Evolutionary conservation across 2,329 filamentous ascomycete species (phyloP), one percentile per base, ranked within the genome.

Genomic region (Septoria petroselini): DNA sequence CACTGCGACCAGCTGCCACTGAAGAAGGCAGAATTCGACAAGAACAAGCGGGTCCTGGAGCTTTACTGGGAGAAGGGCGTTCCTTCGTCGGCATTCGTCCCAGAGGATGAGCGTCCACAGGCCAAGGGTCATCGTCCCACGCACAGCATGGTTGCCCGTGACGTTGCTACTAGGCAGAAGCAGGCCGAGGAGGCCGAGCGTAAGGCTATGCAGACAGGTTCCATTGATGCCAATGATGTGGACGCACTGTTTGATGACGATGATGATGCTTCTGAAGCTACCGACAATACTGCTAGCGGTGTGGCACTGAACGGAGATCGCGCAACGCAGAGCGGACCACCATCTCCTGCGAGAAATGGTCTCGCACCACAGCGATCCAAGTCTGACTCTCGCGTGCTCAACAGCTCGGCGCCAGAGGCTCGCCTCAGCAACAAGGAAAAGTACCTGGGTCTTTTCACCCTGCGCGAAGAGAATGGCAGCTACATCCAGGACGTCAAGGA

Each of bases 41-140:
- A 97, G 78, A 90, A 95, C 68, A 88, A 91, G 74, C 84, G 93
- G 48, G 82, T 97, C 23, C 79, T 98, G 39, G 93, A 98, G 73
- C 80, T 98, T 12, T 98, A 96, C 78, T 98, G 93, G 93, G 93
- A 98, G 83, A 98, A 97, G 81, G 93, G 93, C 39, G 90, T 97
- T 6, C 89, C 91, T 21, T 97, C 91, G 56, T 96, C 91, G 35
- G 88, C 91, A 2, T 98, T 94, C 62, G 85, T 98, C 44, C 93
- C 93, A 2, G 93, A 98, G 67, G 93, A 98, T 67, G 93, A 98
- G 75, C 86, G 91, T 50, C 91, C 91, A 46, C 94, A 93, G 77
- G 84, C 86, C 63, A 61, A 61, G 54, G 86, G 87, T 44, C 59
- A 60, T 41, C 59, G 61, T 42, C 44, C 57, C 3, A 62, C 57